phyloP scores from a whole-genome alignment of 1,139 yeast species.

The Blastobotrys petasosporus region DNA sequence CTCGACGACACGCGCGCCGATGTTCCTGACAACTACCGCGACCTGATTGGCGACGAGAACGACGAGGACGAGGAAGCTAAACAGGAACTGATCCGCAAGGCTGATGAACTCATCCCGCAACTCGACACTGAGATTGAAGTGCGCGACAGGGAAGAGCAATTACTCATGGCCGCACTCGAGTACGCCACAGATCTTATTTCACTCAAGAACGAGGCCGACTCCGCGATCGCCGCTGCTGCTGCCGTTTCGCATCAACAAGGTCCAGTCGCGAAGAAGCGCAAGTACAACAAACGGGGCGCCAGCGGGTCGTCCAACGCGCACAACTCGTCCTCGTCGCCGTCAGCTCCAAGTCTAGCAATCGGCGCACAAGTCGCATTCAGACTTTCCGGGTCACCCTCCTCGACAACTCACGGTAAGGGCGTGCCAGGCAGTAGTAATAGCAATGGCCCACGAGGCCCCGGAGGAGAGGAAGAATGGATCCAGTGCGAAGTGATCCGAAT shows the following conservation, averaged over 20 bases:
- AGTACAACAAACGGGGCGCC: conserved; percentile 4
- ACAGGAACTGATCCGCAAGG: background rate
- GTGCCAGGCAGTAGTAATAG: background rate
- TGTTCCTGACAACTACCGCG: too few species aligned
- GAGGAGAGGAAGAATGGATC: conserved; percentile 88
- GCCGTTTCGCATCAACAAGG: background rate
- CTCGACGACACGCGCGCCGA: too few species aligned
- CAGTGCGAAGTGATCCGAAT: conserved; percentile 86
- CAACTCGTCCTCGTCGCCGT: too few species aligned
- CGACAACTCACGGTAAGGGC: background rate
- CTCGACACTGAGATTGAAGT: conserved; percentile 10
- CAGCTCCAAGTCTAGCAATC: conserved; percentile 25
- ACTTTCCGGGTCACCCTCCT: conserved; percentile 34
- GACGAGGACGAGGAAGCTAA: too few species aligned
- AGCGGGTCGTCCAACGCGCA: background rate
- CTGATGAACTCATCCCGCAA: conserved; percentile 1
- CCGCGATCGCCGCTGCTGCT: background rate
- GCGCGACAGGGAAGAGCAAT: conserved; percentile 13
- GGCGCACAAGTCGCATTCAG: conserved; percentile 90
- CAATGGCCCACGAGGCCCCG: conserved; percentile 23
- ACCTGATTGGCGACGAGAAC: too few species aligned
- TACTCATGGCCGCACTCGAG: conserved; percentile 8
- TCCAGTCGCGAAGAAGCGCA: conserved; percentile 11
- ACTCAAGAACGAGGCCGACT: conserved; percentile 10
- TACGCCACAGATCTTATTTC: conserved; percentile 3